Evolutionary conservation across 202 grass and related monocot species (phyloP).

Genomic region (Dendrocalamus latiflorus): DNA sequence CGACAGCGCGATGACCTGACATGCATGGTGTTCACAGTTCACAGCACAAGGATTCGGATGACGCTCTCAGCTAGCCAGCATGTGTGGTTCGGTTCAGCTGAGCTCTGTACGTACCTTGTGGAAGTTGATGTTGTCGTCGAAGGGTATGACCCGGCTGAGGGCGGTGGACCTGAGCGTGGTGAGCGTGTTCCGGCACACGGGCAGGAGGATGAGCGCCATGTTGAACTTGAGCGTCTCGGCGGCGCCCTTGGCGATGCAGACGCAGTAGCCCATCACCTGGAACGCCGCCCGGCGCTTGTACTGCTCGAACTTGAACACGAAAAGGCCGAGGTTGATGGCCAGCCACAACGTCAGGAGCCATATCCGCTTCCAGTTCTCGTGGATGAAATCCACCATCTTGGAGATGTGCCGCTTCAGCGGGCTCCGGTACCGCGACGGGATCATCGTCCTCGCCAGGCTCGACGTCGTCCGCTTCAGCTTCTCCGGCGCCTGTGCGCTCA

Average conservation of each 20-base stretch:
- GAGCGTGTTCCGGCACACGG: constrained; percentile 94
- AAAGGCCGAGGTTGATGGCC: constrained; percentile 51
- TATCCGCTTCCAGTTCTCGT: constrained; percentile 97
- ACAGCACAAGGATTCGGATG: not conserved
- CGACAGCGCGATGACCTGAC: constrained; percentile 52
- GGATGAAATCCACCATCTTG: constrained; percentile 60
- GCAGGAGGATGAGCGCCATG: constrained; percentile 93
- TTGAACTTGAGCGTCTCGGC: constrained; percentile 90
- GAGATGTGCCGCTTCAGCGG: constrained; percentile 58
- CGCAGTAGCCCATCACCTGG: constrained; percentile 93
- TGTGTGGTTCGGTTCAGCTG: not conserved
- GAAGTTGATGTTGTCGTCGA: constrained; percentile 99
- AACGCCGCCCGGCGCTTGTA: constrained; percentile 63
- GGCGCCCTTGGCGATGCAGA: constrained; percentile 85
- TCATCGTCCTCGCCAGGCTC: constrained; percentile 90
- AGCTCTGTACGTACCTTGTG: constrained; percentile 58
- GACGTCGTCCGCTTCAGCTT: constrained; percentile 61
- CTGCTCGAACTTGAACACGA: constrained; percentile 76
- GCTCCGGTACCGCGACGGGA: constrained; percentile 70
- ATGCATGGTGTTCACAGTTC: not conserved
- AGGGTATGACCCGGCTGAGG: constrained; percentile 65
- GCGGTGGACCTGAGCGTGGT: constrained; percentile 73
- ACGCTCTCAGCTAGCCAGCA: not conserved
- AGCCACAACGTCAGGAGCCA: constrained; percentile 83
- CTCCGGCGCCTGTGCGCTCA: constrained; percentile 67